These are phyloP conservation scores for Cicer judaicum DNA, from an alignment of 306 rosid genomes.

Conservation along the genomic window DNA sequence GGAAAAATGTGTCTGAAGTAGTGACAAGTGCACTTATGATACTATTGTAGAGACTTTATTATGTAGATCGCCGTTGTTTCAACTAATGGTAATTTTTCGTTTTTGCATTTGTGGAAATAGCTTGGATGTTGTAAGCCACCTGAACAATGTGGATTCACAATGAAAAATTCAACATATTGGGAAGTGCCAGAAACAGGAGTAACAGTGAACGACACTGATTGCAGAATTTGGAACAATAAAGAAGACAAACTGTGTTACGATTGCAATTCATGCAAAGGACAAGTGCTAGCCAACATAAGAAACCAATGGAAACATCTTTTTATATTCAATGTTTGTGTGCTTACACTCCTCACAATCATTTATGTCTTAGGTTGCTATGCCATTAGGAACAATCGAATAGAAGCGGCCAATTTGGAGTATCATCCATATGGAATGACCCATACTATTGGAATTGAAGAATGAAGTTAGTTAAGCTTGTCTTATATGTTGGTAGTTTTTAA, in stretches of 20 bases:
- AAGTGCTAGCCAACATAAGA: constrained; percentile 63
- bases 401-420: neutral
- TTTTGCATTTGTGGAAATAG: constrained; percentile 38
- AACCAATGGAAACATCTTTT: constrained; percentile 63
- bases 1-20: too few relatives aligned
- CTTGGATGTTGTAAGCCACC: constrained; percentile 89
- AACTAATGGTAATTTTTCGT: neutral
- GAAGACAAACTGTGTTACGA: constrained; percentile 55
- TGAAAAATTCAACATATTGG: constrained; percentile 67
- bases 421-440: constrained; percentile 2
- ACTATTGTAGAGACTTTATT: neutral
- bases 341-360: constrained; percentile 46
- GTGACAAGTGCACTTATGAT: too few relatives aligned
- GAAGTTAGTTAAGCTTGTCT: neutral
- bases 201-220: constrained; percentile 49
- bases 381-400: constrained; percentile 46
- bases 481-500: neutral
- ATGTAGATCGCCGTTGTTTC: neutral
- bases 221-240: constrained; percentile 61
- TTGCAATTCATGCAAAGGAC: constrained; percentile 81
- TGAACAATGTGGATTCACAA: constrained; percentile 57
- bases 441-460: neutral
- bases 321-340: constrained; percentile 53
- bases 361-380: constrained; percentile 75
- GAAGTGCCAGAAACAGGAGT: constrained; percentile 53